Conservation (phyloP, 2,329 filamentous ascomycete species). For the Balansia obtecta region DNA sequence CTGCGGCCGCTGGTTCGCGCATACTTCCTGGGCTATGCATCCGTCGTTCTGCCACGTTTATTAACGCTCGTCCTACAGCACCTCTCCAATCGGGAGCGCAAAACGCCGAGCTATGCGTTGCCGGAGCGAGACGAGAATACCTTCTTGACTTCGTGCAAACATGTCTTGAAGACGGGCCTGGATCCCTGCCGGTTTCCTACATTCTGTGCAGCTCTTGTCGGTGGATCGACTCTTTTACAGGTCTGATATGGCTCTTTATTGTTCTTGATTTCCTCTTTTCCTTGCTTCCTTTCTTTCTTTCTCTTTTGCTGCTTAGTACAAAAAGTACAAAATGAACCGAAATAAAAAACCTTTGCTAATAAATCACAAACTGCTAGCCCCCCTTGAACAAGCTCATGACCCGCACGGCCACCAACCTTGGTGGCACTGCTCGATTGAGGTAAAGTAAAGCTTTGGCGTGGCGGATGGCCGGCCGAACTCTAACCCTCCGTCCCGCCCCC, state of each 20-base stretch:
- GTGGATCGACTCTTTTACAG: conserved; percentile 49
- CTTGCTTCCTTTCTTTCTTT: neutral
- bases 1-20: conserved; percentile 46
- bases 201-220: conserved; percentile 48
- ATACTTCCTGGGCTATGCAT: conserved; percentile 49
- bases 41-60: conserved; percentile 43
- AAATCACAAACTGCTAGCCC: conserved; percentile 13
- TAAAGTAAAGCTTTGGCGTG: conserved; percentile 4
- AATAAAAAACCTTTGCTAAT: conserved; percentile 7
- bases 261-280: neutral
- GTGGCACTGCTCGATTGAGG: conserved; percentile 15
- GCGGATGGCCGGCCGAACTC: neutral
- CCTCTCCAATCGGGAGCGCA: conserved; percentile 25
- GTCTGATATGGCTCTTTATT: conserved; percentile 16
- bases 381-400: conserved; percentile 18
- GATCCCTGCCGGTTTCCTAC: conserved; percentile 46
- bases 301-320: neutral
- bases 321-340: too few relatives aligned
- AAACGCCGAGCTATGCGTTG: conserved; percentile 15
- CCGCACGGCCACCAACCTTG: conserved; percentile 13
- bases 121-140: conserved; percentile 17
- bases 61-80: conserved; percentile 41
- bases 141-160: conserved; percentile 20
- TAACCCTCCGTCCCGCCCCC: neutral
- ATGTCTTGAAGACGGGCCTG: conserved; percentile 37